These are phyloP conservation scores for Psophocarpus tetragonolobus DNA, from an alignment of 306 rosid genomes.

Conservation along the genomic window DNA sequence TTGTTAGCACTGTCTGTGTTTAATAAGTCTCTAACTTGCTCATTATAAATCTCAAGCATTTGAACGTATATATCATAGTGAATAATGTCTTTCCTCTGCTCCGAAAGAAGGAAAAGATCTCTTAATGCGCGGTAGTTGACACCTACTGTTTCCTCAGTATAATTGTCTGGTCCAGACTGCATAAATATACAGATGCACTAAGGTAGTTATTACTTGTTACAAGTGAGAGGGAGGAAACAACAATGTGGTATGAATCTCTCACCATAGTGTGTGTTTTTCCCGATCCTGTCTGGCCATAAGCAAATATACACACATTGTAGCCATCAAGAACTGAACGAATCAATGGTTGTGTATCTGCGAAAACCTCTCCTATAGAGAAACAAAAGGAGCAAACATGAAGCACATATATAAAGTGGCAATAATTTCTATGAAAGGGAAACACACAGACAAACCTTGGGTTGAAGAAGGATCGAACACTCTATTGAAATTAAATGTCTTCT, in stretches of 20 bases:
- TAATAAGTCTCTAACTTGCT: slow-evolving; percentile 58
- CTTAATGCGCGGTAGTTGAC: slow-evolving; percentile 87
- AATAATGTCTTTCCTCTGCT: slow-evolving; percentile 47
- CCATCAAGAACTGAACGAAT: slow-evolving; percentile 96
- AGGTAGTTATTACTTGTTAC: slow-evolving; percentile 15
- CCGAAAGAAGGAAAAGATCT: slow-evolving; percentile 76
- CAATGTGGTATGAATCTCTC: slow-evolving; percentile 32
- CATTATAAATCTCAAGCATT: slow-evolving; percentile 58
- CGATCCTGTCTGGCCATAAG: slow-evolving; percentile 97
- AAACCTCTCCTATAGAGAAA: slow-evolving; percentile 68
- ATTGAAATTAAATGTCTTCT: slow-evolving; percentile 79
- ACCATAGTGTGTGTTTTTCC: slow-evolving; percentile 98
- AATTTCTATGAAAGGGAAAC: neutral
- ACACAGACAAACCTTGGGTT: slow-evolving; percentile 69
- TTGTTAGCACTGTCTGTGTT: slow-evolving; percentile 52
- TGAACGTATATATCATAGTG: slow-evolving; percentile 47
- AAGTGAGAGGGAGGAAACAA: neutral
- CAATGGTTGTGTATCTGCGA: slow-evolving; percentile 82
- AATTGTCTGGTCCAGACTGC: slow-evolving; percentile 80
- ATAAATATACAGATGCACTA: slow-evolving; percentile 30
- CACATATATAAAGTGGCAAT: neutral
- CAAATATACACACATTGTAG: slow-evolving; percentile 93
- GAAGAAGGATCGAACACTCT: slow-evolving; percentile 80
- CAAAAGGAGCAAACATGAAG: slow-evolving; percentile 20
- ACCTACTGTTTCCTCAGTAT: slow-evolving; percentile 75